Percentiles rank a stretch among this genome's conserved stretches.
Conservation (phyloP, 73 alveolate genomes). For the Symbiodinium natans region DNA sequence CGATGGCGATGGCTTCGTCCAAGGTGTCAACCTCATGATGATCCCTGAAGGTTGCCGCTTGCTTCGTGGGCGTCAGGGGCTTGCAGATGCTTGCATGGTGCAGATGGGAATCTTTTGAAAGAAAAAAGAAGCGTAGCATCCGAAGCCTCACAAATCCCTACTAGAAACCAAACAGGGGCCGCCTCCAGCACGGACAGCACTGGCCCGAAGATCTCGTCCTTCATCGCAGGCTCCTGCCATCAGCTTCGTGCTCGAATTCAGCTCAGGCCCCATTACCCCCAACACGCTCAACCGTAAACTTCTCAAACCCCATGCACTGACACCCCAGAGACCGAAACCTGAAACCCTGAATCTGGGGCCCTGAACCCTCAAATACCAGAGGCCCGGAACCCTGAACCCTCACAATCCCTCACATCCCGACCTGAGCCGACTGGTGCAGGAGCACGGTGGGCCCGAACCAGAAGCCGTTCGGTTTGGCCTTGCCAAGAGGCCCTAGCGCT, state of each 20-base stretch:
- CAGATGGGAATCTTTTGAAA: neutral
- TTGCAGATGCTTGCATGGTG: neutral
- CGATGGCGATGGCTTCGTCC: conserved; percentile 75
- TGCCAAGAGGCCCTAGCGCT: neutral
- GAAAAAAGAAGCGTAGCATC: neutral
- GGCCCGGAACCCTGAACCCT: too few relatives aligned
- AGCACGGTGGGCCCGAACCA: conserved; percentile 89
- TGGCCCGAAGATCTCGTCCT: conserved; percentile 83
- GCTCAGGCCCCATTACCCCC: neutral
- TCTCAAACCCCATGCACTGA: neutral
- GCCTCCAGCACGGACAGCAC: conserved; percentile 85
- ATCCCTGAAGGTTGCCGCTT: too few relatives aligned
- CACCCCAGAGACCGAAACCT: neutral
- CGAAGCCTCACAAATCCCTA: neutral
- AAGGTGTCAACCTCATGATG: conserved; percentile 50
- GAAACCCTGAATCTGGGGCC: neutral
- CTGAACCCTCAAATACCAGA: neutral
- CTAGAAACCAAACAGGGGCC: neutral
- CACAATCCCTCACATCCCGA: neutral
- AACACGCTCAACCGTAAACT: neutral
- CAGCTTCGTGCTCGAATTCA: neutral
- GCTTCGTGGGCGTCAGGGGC: too few relatives aligned
- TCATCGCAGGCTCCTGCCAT: conserved; percentile 87
- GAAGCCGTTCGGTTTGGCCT: conserved; percentile 27
- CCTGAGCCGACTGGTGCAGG: conserved; percentile 75